These are phyloP conservation scores for Penicillium polonicum DNA, from an alignment of 2,329 filamentous ascomycete species.

Conservation along the genomic window DNA sequence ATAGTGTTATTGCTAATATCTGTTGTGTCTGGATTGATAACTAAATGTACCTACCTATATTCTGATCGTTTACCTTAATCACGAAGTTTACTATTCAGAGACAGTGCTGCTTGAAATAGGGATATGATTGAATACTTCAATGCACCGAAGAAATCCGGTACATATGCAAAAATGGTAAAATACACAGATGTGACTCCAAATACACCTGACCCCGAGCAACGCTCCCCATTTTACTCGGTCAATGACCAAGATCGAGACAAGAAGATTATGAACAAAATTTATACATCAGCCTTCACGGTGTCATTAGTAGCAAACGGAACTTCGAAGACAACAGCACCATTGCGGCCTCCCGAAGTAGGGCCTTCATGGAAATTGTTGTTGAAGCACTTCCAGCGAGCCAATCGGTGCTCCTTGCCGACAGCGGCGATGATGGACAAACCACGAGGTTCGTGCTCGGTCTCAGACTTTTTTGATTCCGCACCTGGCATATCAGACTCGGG, in stretches of 20 bases:
- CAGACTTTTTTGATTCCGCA: conserved; percentile 24
- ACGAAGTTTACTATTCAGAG: neutral
- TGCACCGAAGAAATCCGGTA: conserved; percentile 7
- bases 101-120: neutral
- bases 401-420: conserved; percentile 78
- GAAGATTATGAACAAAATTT: conserved; percentile 18
- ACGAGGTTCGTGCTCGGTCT: conserved; percentile 44
- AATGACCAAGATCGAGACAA: conserved; percentile 8
- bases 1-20: neutral
- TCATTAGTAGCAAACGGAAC: conserved; percentile 53
- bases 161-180: conserved; percentile 15
- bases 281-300: conserved; percentile 21
- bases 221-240: conserved; percentile 16
- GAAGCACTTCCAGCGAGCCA: conserved; percentile 73
- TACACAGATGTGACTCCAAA: conserved; percentile 22
- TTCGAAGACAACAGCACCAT: conserved; percentile 86
- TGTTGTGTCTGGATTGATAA: neutral
- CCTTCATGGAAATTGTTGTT: conserved; percentile 40
- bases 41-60: neutral
- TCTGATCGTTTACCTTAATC: neutral
- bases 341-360: conserved; percentile 56
- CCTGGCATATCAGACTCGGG: conserved; percentile 28
- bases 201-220: conserved; percentile 22
- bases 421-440: conserved; percentile 84
- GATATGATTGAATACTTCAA: conserved; percentile 11